Evolutionary conservation across 495 filamentous ascomycete genomes (phyloP), one percentile per base, ranked within the genome.

Genomic region (Astrocystis sublimbata): DNA sequence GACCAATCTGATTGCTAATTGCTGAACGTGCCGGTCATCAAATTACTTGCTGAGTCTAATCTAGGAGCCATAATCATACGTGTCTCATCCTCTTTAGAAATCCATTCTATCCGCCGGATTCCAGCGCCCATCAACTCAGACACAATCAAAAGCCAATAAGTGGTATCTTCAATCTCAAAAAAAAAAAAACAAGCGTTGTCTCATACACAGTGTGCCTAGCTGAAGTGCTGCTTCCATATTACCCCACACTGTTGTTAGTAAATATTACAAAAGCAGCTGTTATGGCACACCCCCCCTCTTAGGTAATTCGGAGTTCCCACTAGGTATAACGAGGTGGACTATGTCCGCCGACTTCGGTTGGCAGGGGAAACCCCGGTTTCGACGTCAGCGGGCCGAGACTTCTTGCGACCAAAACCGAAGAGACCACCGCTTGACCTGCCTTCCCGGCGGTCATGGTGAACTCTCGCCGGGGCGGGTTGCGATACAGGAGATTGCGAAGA

Each of bases 381-480:
- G 30, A 75, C 28, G 61, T 80, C 77, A 12, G 66, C 60, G 30
- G 73, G 73, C 30, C 69, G 74, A 42, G 71, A 69, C 60, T 58
- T 65, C 51, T 69, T 71, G 45, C 71, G 69, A 23, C 75, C 72
- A 23, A 72, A 67, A 1, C 74, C 71, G 49, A 78, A 77, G 63
- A 72, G 75, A 19, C 72, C 69, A 62, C 63, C 59, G 28, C 71
- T 52, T 3, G 60, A 56, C 36, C 67, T 53, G 30, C 41, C 61
- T 24, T 26, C 61, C 50, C 61, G 61, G 51, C 61, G 61, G 51
- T 65, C 63, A 19, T 72, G 53, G 40, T 46, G 63, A 28, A 62
- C 66, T 60, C 53, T 60, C 58, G 61, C 63, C 58, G 59, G 56
- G 17, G 64, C 55, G 1, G 67, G 67, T 49, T 49, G 55, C 50